Evolutionary conservation across 2,329 filamentous ascomycete species (phyloP).

Genomic region (Phialophora macrospora): DNA sequence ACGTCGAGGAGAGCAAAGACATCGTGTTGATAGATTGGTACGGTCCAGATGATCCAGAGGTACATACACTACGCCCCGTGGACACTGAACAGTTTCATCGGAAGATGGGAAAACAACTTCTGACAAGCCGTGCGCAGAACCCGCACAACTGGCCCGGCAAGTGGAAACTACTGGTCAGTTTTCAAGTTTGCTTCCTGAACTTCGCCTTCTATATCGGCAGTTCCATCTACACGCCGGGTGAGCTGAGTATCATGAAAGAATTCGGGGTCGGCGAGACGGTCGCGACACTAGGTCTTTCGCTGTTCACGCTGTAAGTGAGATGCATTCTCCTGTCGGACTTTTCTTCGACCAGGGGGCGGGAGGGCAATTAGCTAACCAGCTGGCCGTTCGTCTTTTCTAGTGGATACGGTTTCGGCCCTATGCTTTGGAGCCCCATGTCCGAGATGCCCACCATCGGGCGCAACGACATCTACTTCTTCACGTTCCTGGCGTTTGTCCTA

Average conservation of each 20-base stretch:
- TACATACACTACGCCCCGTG: background rate
- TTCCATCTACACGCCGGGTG: constrained; percentile 56
- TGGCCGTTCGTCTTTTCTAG: constrained; percentile 1
- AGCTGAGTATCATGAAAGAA: constrained; percentile 46
- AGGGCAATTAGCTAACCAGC: background rate
- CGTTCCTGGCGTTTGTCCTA: constrained; percentile 55
- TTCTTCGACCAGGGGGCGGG: no score
- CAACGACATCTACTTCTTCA: constrained; percentile 56
- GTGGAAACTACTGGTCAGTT: constrained; percentile 4
- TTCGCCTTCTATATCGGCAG: constrained; percentile 58
- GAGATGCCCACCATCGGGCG: constrained; percentile 58
- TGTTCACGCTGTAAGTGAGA: constrained; percentile 53
- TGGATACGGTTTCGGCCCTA: constrained; percentile 55
- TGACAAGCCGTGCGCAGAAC: constrained; percentile 1
- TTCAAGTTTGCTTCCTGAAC: constrained; percentile 52
- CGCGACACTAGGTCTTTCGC: constrained; percentile 54
- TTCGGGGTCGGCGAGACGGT: constrained; percentile 54
- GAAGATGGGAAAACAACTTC: no score
- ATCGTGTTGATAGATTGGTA: constrained; percentile 21
- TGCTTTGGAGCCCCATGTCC: constrained; percentile 52
- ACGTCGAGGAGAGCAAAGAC: constrained; percentile 10
- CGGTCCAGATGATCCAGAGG: constrained; percentile 19
- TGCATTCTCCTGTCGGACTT: background rate
- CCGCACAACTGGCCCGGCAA: constrained; percentile 7
- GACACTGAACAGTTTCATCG: background rate